Base-by-base conservation (phyloP, 169 alveolate genomes). In the Amoebophrya sp. region DNA sequence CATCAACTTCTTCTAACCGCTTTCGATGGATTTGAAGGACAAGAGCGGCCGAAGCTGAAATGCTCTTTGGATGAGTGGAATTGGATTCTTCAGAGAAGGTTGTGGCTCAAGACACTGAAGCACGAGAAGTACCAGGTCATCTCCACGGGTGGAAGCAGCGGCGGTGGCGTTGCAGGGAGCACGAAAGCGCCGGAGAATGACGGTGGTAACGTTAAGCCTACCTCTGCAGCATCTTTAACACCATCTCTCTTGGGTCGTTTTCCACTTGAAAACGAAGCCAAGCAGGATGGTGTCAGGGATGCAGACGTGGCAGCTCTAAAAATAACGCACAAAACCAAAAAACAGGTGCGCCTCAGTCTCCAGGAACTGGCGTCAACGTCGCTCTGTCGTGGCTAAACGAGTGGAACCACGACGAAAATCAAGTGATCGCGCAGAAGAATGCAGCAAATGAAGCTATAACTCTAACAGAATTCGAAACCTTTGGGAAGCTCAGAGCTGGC, bases 331-430 rank as follows among this genome's bases (percentile, higher is more conserved):
- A 41, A 12, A 78, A 34, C 34, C 18, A 23, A n/a, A 0, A 18
- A 6, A 10, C n/a, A 33, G 36, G 41, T 1, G 3, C 6, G 23
- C n/a, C 47, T 2, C 33, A 41, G 33, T 41, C 92, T 0, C 14
- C 39, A 6, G 92, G 47, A 41, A 78, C 29, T 40, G 34, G 12
- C 26, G 36, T 34, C 26, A 1, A 0, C 29, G 29, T 40, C 0
- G 41, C 33, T 0, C 47, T 53, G 23, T 14, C 0, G 33, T 53
- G n/a, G 14, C 23, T 90, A 0, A 29, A 14, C 47, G 6, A 39
- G 26, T 90, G 92, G 92, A 40, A 41, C 89, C 89, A 53, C 89
- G 47, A 90, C 14, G 92, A 90, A 53, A 90, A 90, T 40, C 41
- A 33, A 39, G 92, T 38, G 10, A 90, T 90, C 38, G 92, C 92